Base-by-base conservation (phyloP, 2,329 filamentous ascomycete genomes). In the Berkeleyomyces rouxiae region DNA sequence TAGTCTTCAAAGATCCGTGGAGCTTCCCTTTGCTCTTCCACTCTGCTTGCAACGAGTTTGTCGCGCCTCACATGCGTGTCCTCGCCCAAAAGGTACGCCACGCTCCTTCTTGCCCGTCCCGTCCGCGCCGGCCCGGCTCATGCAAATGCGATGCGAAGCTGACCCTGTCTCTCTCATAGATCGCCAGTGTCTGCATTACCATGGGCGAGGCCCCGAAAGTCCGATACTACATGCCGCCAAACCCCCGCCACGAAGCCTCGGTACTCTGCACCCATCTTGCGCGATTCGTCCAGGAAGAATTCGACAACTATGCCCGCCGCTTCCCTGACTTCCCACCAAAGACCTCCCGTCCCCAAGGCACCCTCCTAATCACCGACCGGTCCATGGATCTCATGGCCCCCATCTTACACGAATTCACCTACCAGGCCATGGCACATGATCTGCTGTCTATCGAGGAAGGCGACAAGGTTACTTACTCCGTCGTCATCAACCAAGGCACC, bases 351-450 rank as follows among this genome's bases (percentile, higher is more conserved):
- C 92, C 91, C 5, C 86, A 88, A 66, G 89, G 89, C 46, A 83
- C 90, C 0, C 80, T 99, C 0, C 78, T 96, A 69, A 87, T 99
- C 65, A 88, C 90, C 1, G 93, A 97, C 72, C 83, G 93, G 66
- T 89, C 90, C 6, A 93, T 99, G 87, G 93, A 99, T 72, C 74
- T 96, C 3, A 83, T 87, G 75, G 85, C 92, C 0, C 93, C 93
- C 0, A 75, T 97, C 9, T 71, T 97, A 3, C 93, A 99, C 74
- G 93, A 99, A 70, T 96, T 99, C 71, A 96, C 93, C 10, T 99
- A 97, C 72, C 93, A 99, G 73, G 90, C 93, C 59, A 97, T 99
- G 92, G 92, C 90, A 3, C 89, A 96, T 72, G 93, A 99, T 71
- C 77, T 99, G 7, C 76, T 99, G 39, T 87, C 87, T 0, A 90